These are phyloP conservation scores for Trypanosomatidae sp. DNA, from an alignment of 208 protist species.

Conservation along the genomic window DNA sequence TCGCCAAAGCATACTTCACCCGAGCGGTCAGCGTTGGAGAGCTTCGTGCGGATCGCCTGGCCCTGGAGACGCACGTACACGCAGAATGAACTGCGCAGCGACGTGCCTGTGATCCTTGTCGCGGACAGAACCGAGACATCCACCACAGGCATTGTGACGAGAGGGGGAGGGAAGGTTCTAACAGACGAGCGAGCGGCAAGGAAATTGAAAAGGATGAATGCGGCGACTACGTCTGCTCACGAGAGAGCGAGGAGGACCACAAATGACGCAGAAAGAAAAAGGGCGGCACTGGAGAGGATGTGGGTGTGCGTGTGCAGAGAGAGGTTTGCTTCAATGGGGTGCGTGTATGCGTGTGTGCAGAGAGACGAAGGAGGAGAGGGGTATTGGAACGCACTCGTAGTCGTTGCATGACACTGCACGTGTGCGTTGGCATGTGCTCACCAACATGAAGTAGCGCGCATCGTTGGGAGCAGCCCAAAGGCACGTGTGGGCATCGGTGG, in stretches of 20 bases:
- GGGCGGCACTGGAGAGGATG: not conserved
- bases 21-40: conserved; percentile 5
- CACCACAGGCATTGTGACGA: conserved; percentile 31
- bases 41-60: conserved; percentile 53
- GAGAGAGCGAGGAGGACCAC: not conserved
- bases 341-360: not conserved
- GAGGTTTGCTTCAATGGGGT: not conserved
- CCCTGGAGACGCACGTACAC: conserved; percentile 60
- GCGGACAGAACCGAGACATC: conserved; percentile 43
- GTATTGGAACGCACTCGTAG: not conserved
- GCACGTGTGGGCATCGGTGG: not conserved
- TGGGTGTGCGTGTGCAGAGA: not conserved
- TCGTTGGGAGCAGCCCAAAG: not conserved
- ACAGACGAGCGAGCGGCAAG: not conserved
- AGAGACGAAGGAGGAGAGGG: not conserved
- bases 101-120: conserved; percentile 27
- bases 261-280: not conserved
- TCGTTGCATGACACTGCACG: not conserved
- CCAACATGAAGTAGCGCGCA: conserved; percentile 1
- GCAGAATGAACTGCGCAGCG: conserved; percentile 35
- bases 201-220: not conserved
- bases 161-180: not conserved
- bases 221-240: not conserved
- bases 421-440: conserved; percentile 1
- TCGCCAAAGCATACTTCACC: conserved; percentile 36